A percentile compares a stretch with the other conserved stretches of the same genome.
These are phyloP conservation scores for Helianthus annuus DNA, from an alignment of 129 eudicot genomes.

Conservation along the genomic window DNA sequence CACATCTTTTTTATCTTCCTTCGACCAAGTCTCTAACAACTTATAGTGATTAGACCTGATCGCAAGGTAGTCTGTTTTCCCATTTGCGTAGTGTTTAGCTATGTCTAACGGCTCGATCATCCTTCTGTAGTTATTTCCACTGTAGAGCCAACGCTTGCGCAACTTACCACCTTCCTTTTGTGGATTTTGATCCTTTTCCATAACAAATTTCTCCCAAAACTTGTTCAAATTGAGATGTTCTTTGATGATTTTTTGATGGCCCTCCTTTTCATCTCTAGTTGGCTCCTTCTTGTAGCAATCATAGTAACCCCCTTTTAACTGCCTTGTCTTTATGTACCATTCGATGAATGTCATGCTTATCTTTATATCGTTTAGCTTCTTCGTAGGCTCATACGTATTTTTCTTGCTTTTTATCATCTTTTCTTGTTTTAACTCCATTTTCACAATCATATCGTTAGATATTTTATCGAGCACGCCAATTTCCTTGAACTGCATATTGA, in stretches of 20 bases:
- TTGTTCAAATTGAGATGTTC: neutral
- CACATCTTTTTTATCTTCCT: slow-evolving; percentile 11
- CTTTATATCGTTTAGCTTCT: slow-evolving; percentile 41
- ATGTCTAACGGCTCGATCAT: slow-evolving; percentile 53
- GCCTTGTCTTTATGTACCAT: slow-evolving; percentile 37
- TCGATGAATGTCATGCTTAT: slow-evolving; percentile 42
- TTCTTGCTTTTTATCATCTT: slow-evolving; percentile 15
- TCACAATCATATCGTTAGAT: slow-evolving; percentile 6
- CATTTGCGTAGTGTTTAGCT: slow-evolving; percentile 38
- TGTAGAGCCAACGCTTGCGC: slow-evolving; percentile 30
- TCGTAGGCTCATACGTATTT: slow-evolving; percentile 16
- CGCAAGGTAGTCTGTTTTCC: slow-evolving; percentile 25
- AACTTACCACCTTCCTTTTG: slow-evolving; percentile 31
- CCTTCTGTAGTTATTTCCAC: slow-evolving; percentile 44
- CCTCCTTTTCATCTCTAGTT: neutral
- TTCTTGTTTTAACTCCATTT: slow-evolving; percentile 4
- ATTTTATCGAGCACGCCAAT: neutral
- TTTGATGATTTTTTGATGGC: neutral
- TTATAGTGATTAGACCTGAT: slow-evolving; percentile 39
- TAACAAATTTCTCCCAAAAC: slow-evolving; percentile 35
- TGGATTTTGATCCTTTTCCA: slow-evolving; percentile 24
- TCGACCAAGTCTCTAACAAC: slow-evolving; percentile 38
- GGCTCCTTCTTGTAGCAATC: slow-evolving; percentile 33
- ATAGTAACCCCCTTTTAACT: slow-evolving; percentile 41
- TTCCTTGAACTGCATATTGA: neutral